Evolutionary conservation across 208 protist genomes (phyloP).

Genomic region (Kentomonas sorsogonicus): DNA sequence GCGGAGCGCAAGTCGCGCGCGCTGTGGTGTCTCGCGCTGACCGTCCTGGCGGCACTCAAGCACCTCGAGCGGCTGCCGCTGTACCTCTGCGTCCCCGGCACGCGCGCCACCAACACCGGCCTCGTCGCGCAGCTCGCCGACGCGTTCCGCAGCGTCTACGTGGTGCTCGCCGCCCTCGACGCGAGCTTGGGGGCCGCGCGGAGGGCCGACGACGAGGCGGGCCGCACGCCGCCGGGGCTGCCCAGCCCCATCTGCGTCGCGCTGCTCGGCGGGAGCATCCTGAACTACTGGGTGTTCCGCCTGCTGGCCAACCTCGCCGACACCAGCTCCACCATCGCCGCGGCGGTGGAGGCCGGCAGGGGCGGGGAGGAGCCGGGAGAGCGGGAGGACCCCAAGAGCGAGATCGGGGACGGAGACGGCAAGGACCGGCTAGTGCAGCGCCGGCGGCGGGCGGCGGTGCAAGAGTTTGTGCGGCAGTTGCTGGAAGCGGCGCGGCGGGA

Average conservation of each 20-base stretch:
- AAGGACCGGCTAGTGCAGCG: too few species aligned
- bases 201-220: conserved; percentile 2
- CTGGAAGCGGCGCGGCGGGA: conserved; percentile 9
- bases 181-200: conserved; percentile 9
- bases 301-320: conserved; percentile 8
- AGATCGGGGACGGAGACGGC: too few species aligned
- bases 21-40: conserved; percentile 40
- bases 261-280: conserved; percentile 57
- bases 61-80: conserved; percentile 20
- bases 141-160: conserved; percentile 40
- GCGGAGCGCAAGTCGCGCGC: neutral
- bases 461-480: too few species aligned
- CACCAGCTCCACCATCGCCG: too few species aligned
- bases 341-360: neutral
- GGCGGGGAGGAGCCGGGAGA: neutral
- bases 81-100: conserved; percentile 10
- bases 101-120: neutral
- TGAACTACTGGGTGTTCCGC: conserved; percentile 46
- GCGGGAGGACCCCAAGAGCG: neutral
- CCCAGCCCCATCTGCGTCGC: conserved; percentile 24
- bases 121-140: conserved; percentile 34
- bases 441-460: too few species aligned
- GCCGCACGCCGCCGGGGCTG: neutral
- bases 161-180: conserved; percentile 45
- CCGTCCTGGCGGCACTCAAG: conserved; percentile 50